Evolutionary conservation across 2,329 filamentous ascomycete species (phyloP).

Genomic region (Calycina herbarum): DNA sequence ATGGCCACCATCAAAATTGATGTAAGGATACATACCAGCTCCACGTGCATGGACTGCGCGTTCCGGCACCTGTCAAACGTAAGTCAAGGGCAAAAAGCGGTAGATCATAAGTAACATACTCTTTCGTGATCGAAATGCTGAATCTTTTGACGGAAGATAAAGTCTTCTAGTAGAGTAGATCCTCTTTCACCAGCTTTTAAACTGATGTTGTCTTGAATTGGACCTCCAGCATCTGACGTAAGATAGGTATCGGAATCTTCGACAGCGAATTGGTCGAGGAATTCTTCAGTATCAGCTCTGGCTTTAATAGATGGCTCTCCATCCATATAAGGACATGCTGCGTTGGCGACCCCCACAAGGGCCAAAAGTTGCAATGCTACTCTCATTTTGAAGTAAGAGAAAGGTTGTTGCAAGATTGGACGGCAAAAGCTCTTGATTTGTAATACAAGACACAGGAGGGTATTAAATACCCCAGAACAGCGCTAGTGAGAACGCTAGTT

Average conservation of each 20-base stretch:
- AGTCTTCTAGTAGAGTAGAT: conserved; percentile 70
- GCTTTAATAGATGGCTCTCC: conserved; percentile 30
- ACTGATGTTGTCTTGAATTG: conserved; percentile 65
- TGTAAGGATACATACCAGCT: conserved; percentile 46
- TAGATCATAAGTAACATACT: conserved; percentile 41
- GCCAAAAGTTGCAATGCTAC: conserved; percentile 9
- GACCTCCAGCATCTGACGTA: conserved; percentile 67
- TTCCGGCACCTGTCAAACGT: conserved; percentile 45
- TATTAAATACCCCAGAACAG: too few relatives aligned
- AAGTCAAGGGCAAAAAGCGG: background rate
- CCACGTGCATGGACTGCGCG: conserved; percentile 70
- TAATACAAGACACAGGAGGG: too few relatives aligned
- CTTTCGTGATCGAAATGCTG: conserved; percentile 70
- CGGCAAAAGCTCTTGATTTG: too few relatives aligned
- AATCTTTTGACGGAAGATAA: conserved; percentile 71
- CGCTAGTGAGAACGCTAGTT: too few relatives aligned
- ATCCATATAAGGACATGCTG: conserved; percentile 44
- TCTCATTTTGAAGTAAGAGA: conserved; percentile 10
- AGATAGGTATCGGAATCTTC: conserved; percentile 55
- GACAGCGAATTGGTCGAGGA: conserved; percentile 16
- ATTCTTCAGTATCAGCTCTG: conserved; percentile 9
- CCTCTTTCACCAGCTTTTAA: conserved; percentile 65
- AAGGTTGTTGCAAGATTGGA: background rate
- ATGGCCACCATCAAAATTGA: conserved; percentile 48
- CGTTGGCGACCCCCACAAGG: conserved; percentile 37